Conservation (phyloP, 805 yeast genomes). For the Zygoascus ofunaensis region DNA sequence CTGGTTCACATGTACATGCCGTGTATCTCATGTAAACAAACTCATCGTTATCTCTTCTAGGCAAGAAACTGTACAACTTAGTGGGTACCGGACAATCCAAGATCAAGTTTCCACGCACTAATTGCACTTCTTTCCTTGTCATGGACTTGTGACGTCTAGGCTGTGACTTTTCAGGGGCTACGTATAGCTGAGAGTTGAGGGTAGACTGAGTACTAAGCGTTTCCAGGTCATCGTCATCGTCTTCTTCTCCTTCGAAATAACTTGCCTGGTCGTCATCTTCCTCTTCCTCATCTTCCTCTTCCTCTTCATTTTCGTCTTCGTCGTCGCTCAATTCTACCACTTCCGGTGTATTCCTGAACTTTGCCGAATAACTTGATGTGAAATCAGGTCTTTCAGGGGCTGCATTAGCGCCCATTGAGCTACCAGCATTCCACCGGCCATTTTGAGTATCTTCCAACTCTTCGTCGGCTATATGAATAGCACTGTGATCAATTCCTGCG, state of each 20-base stretch:
- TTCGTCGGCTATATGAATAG: conserved; percentile 18
- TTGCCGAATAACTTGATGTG: neutral
- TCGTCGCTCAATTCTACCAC: neutral
- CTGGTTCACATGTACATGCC: conserved; percentile 92
- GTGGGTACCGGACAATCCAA: conserved; percentile 93
- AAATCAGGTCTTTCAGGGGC: neutral
- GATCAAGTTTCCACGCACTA: conserved; percentile 74
- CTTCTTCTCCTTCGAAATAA: conserved; percentile 9
- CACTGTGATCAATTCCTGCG: conserved; percentile 38
- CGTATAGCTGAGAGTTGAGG: conserved; percentile 16
- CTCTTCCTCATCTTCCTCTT: conserved; percentile 13
- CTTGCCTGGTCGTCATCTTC: conserved; percentile 9
- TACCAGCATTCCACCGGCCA: neutral
- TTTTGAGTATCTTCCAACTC: conserved; percentile 4
- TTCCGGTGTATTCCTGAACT: neutral
- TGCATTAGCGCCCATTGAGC: neutral
- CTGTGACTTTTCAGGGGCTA: conserved; percentile 25
- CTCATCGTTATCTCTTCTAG: conserved; percentile 84
- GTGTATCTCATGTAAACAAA: conserved; percentile 94
- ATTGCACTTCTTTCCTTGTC: conserved; percentile 62
- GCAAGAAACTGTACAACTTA: conserved; percentile 72
- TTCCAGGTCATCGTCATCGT: conserved; percentile 8
- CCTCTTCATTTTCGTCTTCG: conserved; percentile 7
- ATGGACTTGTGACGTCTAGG: conserved; percentile 62
- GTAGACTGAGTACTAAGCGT: conserved; percentile 15